Evolutionary conservation across 73 alveolate genomes (phyloP).

Genomic region (Blepharisma stoltei): DNA sequence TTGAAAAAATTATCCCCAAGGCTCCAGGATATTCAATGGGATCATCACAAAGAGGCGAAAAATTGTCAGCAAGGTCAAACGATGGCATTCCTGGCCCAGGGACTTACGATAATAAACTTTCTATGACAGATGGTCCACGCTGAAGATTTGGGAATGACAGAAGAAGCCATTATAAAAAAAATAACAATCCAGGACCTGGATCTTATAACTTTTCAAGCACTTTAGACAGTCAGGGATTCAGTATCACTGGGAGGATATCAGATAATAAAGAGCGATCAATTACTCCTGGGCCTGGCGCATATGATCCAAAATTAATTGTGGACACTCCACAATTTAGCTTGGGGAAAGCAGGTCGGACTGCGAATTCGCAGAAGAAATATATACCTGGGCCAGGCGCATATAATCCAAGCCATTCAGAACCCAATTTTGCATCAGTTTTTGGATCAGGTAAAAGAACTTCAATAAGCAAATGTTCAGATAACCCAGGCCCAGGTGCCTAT

Average conservation of each 20-base stretch:
- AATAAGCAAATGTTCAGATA: not conserved
- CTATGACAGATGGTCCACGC: slow-evolving; percentile 30
- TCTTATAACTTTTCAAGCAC: not conserved
- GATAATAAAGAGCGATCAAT: not conserved
- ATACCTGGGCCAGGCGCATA: not conserved
- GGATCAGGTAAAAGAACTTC: not conserved
- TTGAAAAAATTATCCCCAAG: no score
- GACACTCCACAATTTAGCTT: not conserved
- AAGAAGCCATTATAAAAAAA: slow-evolving; percentile 14
- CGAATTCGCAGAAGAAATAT: not conserved
- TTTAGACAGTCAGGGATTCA: not conserved
- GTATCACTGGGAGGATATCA: not conserved
- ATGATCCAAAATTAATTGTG: slow-evolving; percentile 14
- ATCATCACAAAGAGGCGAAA: not conserved
- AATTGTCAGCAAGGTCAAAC: not conserved
- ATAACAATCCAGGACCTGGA: slow-evolving; percentile 4
- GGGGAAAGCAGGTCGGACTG: not conserved
- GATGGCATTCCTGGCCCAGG: slow-evolving; percentile 1
- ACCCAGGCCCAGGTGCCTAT: slow-evolving; percentile 25
- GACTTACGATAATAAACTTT: not conserved
- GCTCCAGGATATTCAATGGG: no score
- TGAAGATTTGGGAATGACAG: slow-evolving; percentile 42
- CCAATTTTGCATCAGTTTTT: not conserved
- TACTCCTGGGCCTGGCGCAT: slow-evolving; percentile 18
- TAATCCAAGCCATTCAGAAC: not conserved